phyloP scores from a whole-genome alignment of 2,329 filamentous ascomycete species.

The Intubia oerlemansii region DNA sequence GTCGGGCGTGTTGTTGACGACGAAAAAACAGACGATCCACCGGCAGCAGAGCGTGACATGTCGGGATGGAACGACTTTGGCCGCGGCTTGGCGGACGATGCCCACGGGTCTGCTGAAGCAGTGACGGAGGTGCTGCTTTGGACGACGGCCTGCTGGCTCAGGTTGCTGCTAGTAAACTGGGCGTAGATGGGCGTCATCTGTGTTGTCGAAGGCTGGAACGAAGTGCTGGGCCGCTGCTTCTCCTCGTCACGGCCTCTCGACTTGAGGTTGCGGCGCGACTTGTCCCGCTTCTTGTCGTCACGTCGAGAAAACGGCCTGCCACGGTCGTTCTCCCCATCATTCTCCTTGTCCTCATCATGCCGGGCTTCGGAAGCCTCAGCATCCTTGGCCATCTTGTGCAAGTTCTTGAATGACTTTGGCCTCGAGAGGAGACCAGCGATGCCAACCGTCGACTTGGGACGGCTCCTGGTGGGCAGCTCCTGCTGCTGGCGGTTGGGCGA shows the following conservation, averaged over 20 bases:
- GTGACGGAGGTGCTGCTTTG: too few species aligned
- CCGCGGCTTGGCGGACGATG: constrained; percentile 17
- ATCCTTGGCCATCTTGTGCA: constrained; percentile 23
- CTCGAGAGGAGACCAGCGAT: constrained; percentile 57
- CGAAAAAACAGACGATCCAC: too few species aligned
- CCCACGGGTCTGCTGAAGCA: constrained; percentile 2
- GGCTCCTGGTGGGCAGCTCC: constrained; percentile 32
- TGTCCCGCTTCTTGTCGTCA: constrained; percentile 69
- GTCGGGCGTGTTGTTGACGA: constrained; percentile 17
- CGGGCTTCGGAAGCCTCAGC: constrained; percentile 4
- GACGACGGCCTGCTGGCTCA: too few species aligned
- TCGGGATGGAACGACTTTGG: constrained; percentile 28
- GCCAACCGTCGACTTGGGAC: constrained; percentile 67
- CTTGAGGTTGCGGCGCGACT: constrained; percentile 21
- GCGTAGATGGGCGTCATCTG: constrained; percentile 58
- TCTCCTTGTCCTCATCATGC: constrained; percentile 1
- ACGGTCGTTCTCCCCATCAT: constrained; percentile 9
- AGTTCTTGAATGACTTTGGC: constrained; percentile 49
- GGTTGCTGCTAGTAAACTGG: too few species aligned
- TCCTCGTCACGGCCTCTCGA: constrained; percentile 11
- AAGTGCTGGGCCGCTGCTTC: too few species aligned
- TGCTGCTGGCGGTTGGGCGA: constrained; percentile 28
- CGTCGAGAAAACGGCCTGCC: too few species aligned
- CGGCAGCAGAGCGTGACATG: constrained; percentile 17
- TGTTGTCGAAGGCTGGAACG: too few species aligned